Base-by-base conservation (phyloP, 129 eudicot species). In the Flaveria brownii region DNA sequence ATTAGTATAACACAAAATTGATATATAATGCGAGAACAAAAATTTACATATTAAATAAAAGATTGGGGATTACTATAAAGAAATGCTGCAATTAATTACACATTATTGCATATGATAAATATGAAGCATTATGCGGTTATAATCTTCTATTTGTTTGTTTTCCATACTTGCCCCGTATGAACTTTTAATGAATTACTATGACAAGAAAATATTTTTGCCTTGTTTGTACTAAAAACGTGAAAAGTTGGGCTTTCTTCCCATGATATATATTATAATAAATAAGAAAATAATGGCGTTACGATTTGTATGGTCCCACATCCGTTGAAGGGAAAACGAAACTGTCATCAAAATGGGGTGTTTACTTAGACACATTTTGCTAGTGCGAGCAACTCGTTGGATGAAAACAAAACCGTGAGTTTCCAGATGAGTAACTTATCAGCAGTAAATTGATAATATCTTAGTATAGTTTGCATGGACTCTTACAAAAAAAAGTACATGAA, bases 131-230 rank as follows among this genome's bases (percentile, higher is more conserved):
- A 80, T 68, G 25, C 74, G 76, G 76, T 74, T 80, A 74, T 14
- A 42, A 74, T 80, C 71, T 18, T 80, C 36, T 80, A 28, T 73
- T 73, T 73, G 28, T 73, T 74, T 56, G 20, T 28, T 80, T 74
- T 55, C 71, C 65, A 18, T 56, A 11, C 56, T 10, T 77, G 76
- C 47, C n/a, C 23, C 33, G 14, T 36, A 30, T 52, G 16, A 18
- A 12, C 25, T 46, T 10, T 46, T 46, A 28, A 65, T 76, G 65
- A 78, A 36, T 46, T 71, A 9, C 62, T 46, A 18, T 17, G 6
- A 65, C 52, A 64, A 50, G 16, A 26, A 73, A 49, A 47, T 75
- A 23, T 51, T 26, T 25, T 28, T 43, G 13, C 56, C 30, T 61
- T 30, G 18, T 39, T 16, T 16, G 5, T 10, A 60, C 5, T 30